phyloP scores from a whole-genome alignment of 352 stramenopile species.

The Globisporangium cystogenes region DNA sequence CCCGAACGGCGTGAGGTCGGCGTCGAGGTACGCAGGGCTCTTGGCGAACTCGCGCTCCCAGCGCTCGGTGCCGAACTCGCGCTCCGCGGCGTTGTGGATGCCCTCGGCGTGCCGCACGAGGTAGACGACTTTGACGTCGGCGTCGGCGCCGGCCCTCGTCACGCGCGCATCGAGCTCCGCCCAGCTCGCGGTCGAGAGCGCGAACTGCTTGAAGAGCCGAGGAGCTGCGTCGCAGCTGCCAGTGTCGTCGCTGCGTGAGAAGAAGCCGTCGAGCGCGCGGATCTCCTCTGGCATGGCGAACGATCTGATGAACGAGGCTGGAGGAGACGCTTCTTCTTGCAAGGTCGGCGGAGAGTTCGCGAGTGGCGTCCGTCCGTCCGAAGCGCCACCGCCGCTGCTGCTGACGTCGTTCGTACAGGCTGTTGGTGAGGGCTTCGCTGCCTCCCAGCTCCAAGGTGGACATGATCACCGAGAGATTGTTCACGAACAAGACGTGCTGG shows the following conservation, averaged over 20 bases:
- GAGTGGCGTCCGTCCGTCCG: background rate
- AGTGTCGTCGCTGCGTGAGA: constrained; percentile 10
- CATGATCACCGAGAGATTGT: too few species aligned
- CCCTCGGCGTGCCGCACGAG: constrained; percentile 73
- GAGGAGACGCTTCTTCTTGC: background rate
- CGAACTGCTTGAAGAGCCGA: constrained; percentile 29
- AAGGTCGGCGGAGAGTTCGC: background rate
- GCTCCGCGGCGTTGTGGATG: constrained; percentile 62
- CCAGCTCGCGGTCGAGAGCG: constrained; percentile 23
- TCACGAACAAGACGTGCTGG: too few species aligned
- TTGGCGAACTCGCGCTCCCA: constrained; percentile 64
- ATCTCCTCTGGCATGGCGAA: constrained; percentile 3
- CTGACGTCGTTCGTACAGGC: too few species aligned
- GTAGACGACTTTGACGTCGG: constrained; percentile 63
- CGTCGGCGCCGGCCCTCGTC: constrained; percentile 9
- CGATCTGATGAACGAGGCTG: too few species aligned
- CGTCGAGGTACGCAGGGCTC: constrained; percentile 53
- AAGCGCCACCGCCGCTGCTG: too few species aligned
- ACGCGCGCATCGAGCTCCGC: constrained; percentile 13
- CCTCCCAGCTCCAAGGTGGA: too few species aligned
- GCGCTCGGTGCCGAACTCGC: constrained; percentile 34
- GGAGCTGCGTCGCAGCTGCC: background rate
- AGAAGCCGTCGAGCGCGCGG: constrained; percentile 27
- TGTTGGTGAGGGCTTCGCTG: too few species aligned
- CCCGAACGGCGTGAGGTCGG: constrained; percentile 54